A percentile compares a stretch with the other conserved stretches of the same genome.
Conservation (phyloP, 2,329 filamentous ascomycete genomes). For the Pseudogymnoascus sp. region DNA sequence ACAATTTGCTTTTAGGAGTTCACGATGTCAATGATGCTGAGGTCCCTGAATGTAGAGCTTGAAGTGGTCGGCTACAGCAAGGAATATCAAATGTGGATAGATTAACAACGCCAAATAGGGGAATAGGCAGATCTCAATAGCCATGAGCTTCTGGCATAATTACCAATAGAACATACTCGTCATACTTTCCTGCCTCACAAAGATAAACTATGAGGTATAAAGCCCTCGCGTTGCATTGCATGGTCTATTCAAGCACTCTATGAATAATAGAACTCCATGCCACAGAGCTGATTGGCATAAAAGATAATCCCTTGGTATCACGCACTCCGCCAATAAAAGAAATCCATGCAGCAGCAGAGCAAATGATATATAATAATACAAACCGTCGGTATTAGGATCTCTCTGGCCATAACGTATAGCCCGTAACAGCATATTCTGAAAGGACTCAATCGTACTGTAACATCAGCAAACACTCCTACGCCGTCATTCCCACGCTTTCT, state of each 20-base stretch:
- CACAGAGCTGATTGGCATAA: neutral
- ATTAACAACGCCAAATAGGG: slow-evolving; percentile 28
- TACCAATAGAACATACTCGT: neutral
- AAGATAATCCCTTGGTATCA: neutral
- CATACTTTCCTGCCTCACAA: neutral
- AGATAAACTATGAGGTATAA: neutral
- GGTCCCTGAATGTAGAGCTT: slow-evolving; percentile 53
- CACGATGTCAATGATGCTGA: slow-evolving; percentile 62
- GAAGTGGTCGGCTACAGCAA: slow-evolving; percentile 55
- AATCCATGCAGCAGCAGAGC: neutral
- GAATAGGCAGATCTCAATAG: neutral
- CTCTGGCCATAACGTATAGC: neutral
- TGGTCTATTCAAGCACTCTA: neutral
- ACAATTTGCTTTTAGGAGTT: slow-evolving; percentile 40
- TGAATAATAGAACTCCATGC: neutral
- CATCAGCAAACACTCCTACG: neutral
- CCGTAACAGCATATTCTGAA: neutral
- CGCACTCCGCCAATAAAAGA: neutral
- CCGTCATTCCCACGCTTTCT: neutral
- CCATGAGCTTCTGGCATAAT: neutral
- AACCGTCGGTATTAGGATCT: neutral
- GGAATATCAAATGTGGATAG: slow-evolving; percentile 47
- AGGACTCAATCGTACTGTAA: neutral
- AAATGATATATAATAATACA: neutral
- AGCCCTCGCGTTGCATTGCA: neutral